Conservation (phyloP, 1,284 basidiomycete genomes). For the Heterobasidion irregulare region DNA sequence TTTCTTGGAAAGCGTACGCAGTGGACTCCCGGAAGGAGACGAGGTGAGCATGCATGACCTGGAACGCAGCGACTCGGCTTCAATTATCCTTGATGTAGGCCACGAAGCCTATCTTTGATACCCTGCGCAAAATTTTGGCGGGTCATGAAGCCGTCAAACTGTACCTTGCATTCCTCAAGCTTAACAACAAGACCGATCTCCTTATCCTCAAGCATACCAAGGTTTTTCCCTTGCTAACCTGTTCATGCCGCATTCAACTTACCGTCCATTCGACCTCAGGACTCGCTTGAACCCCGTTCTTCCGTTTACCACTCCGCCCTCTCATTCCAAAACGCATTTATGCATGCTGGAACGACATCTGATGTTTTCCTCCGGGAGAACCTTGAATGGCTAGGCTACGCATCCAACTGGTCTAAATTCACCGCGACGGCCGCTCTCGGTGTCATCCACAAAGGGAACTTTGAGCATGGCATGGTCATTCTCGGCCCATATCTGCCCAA, state of each 20-base stretch:
- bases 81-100: constrained; percentile 28
- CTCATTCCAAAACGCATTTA: constrained; percentile 92
- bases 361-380: constrained; percentile 91
- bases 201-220: constrained; percentile 89
- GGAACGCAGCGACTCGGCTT: constrained; percentile 4
- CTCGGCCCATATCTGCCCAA: constrained; percentile 91
- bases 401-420: constrained; percentile 97
- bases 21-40: constrained; percentile 55
- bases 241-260: not conserved
- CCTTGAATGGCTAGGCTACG: constrained; percentile 89
- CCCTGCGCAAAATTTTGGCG: constrained; percentile 73
- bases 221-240: constrained; percentile 29
- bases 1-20: constrained; percentile 72
- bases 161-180: constrained; percentile 89
- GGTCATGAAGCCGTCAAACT: constrained; percentile 88
- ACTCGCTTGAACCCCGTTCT: constrained; percentile 86
- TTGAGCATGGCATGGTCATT: constrained; percentile 86
- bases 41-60: constrained; percentile 32
- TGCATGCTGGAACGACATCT: constrained; percentile 91
- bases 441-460: constrained; percentile 94
- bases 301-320: constrained; percentile 96
- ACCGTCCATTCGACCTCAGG: constrained; percentile 33
- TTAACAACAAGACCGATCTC: constrained; percentile 89
- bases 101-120: constrained; percentile 56
- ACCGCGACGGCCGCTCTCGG: constrained; percentile 92